These are phyloP conservation scores for Rhodocollybia butyracea DNA, from an alignment of 768 basidiomycete genomes.

Conservation along the genomic window DNA sequence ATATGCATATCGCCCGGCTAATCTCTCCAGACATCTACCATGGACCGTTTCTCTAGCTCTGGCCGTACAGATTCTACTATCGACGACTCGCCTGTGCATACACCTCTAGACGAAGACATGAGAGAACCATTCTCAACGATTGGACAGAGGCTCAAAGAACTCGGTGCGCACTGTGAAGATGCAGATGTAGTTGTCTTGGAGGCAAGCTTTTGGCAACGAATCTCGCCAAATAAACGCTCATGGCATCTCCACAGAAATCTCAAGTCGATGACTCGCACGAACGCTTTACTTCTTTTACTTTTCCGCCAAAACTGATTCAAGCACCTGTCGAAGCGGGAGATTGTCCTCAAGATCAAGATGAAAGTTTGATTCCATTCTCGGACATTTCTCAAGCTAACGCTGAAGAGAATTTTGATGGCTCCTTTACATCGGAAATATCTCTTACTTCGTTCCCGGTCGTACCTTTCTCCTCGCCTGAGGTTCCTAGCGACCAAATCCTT, in stretches of 20 bases:
- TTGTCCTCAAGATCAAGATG: background rate
- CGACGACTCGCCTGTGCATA: conserved; percentile 40
- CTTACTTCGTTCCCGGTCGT: conserved; percentile 2
- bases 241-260: too few relatives aligned
- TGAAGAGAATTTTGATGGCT: background rate
- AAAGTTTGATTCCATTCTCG: background rate
- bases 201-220: too few relatives aligned
- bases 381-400: background rate
- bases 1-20: background rate
- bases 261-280: too few relatives aligned
- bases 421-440: background rate
- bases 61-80: conserved; percentile 23
- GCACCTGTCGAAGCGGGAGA: too few relatives aligned
- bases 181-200: too few relatives aligned
- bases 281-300: too few relatives aligned
- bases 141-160: conserved; percentile 9
- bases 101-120: conserved; percentile 35
- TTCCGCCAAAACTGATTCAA: too few relatives aligned
- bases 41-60: conserved; percentile 18
- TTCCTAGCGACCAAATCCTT: background rate
- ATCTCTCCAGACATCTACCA: background rate
- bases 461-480: conserved; percentile 4
- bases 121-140: conserved; percentile 14
- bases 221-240: too few relatives aligned
- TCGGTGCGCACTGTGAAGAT: conserved; percentile 12